Base-by-base conservation (phyloP, 371 early-diverging fungal species). In the Chytridium lagenaria region DNA sequence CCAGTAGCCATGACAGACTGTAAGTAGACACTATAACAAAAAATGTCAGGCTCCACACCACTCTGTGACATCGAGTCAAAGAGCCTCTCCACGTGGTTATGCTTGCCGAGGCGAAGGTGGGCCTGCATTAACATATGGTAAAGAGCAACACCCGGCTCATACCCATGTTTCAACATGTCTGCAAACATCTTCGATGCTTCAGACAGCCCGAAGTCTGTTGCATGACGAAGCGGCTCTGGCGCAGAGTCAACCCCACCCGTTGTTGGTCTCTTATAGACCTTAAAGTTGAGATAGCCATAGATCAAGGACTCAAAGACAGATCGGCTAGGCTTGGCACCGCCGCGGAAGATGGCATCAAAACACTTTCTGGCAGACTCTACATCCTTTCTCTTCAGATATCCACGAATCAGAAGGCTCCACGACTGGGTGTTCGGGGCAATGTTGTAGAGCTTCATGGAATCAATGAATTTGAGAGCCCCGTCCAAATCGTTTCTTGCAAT, bases 21-120 rank as follows among this genome's bases (percentile, higher is more conserved):
- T 23, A 89, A 67, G 16, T 88, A 68, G 0, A 80, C 83, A 57
- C 84, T 85, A 70, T 85, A 87, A 1, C 86, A 77, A 55, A 77
- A 77, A 5, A 80, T 19, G 69, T 57, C n/a, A 84, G 64, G 1
- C 15, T 12, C 34, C 49, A 59, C 39, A 2, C 55, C 55, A 33
- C 34, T 34, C 22, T 39, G 36, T 15, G 7, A 10, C 75, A 75
- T 75, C 50, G 52, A 61, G 15, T 67, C 69, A 28, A 63, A 64
- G 1, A 67, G 30, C 44, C 50, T 34, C 28, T 55, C 37, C n/a
- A 70, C 72, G 15, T 26, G n/a, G 19, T 74, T 61, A 26, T 66
- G 50, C 39, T 67, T 70, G 12, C 77, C 77, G 2, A 44, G 50
- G 2, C 40, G 63, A n/a, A n/a, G 68, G 49, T 65, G 59, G 15